A percentile compares a stretch with the other conserved stretches of the same genome.
These are phyloP conservation scores for Filobasidium floriforme DNA, from an alignment of 768 basidiomycete genomes.

Conservation along the genomic window DNA sequence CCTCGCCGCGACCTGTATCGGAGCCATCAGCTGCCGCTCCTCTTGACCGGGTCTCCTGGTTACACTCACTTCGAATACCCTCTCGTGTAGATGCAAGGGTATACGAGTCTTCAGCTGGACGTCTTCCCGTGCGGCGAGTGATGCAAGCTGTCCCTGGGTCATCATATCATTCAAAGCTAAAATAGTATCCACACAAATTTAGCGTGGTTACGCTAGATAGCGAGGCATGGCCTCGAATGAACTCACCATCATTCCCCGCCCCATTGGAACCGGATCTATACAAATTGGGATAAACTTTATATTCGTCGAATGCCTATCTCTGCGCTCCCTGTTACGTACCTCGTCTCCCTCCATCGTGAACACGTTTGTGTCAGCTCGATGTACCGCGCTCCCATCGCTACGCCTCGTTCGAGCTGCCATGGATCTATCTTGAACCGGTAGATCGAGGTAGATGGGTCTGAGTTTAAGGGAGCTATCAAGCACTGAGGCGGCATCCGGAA, in stretches of 20 bases:
- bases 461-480: slow-evolving; percentile 26
- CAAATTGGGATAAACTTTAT: too few species aligned
- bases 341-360: slow-evolving; percentile 18
- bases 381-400: slow-evolving; percentile 14
- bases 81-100: slow-evolving; percentile 18
- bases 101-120: background rate
- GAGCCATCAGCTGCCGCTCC: slow-evolving; percentile 3
- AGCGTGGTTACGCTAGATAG: too few species aligned
- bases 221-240: too few species aligned
- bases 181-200: too few species aligned
- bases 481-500: slow-evolving; percentile 23
- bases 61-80: slow-evolving; percentile 18
- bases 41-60: slow-evolving; percentile 11
- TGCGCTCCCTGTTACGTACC: too few species aligned
- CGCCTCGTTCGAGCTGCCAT: slow-evolving; percentile 15
- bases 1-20: background rate
- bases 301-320: too few species aligned
- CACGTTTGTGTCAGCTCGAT: slow-evolving; percentile 33
- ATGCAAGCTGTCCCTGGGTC: slow-evolving; percentile 4
- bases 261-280: too few species aligned
- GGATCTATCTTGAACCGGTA: slow-evolving; percentile 26
- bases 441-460: slow-evolving; percentile 20
- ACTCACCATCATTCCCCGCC: background rate
- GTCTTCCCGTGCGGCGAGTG: background rate
- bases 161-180: slow-evolving; percentile 4